These are phyloP conservation scores for Tetrapyrgos nigripes DNA, from an alignment of 1,284 basidiomycete species.

Conservation along the genomic window DNA sequence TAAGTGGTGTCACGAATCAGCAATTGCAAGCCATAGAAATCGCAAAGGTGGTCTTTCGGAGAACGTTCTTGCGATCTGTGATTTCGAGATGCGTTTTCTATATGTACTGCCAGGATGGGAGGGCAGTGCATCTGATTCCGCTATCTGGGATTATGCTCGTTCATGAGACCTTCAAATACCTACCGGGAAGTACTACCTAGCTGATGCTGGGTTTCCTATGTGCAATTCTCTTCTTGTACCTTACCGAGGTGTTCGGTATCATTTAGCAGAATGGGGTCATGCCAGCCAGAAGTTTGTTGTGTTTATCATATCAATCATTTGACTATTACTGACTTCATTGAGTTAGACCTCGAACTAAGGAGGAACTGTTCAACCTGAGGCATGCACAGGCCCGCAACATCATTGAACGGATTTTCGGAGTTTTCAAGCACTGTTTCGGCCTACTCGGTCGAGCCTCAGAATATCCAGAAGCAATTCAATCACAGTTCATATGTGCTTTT, in stretches of 20 bases:
- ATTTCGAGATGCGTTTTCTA: constrained; percentile 33
- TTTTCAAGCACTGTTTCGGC: constrained; percentile 27
- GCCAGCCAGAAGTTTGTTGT: background rate
- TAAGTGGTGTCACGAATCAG: too few species aligned
- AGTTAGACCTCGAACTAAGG: constrained; percentile 24
- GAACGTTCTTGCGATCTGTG: constrained; percentile 35
- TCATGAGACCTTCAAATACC: constrained; percentile 23
- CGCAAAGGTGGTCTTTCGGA: constrained; percentile 32
- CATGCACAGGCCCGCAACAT: constrained; percentile 31
- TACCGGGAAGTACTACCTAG: constrained; percentile 24
- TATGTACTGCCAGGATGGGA: constrained; percentile 40
- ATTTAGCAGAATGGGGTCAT: constrained; percentile 1
- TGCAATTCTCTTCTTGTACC: constrained; percentile 38
- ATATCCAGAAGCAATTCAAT: constrained; percentile 24
- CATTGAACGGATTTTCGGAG: constrained; percentile 38
- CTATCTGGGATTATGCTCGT: constrained; percentile 24
- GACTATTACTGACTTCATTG: background rate
- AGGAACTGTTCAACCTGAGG: constrained; percentile 36
- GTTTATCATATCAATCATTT: background rate
- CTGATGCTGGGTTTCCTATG: constrained; percentile 28
- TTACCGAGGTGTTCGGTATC: constrained; percentile 25
- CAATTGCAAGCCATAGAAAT: constrained; percentile 23
- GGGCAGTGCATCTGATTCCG: constrained; percentile 36
- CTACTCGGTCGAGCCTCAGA: constrained; percentile 17
- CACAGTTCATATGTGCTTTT: constrained; percentile 19